Evolutionary conservation across 345 rosid species (phyloP).

Genomic region (Bretschneidera sinensis): DNA sequence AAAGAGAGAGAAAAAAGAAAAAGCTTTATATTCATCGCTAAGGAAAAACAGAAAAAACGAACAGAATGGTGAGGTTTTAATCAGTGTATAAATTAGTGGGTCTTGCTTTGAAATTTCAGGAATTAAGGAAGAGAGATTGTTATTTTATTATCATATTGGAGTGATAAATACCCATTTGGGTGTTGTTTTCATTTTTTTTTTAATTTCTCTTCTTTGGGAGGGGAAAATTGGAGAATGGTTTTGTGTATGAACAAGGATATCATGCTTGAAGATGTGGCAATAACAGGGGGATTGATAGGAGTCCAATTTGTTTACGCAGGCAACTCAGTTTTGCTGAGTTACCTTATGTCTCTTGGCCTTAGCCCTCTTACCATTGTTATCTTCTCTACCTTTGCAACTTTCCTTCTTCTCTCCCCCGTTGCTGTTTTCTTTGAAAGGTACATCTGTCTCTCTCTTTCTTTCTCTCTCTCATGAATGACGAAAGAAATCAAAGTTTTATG

Average conservation of each 20-base stretch:
- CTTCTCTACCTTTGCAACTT: slow-evolving; percentile 61
- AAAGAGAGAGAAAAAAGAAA: too few species aligned
- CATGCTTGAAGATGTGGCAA: slow-evolving; percentile 47
- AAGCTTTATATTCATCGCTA: too few species aligned
- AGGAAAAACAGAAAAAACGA: too few species aligned
- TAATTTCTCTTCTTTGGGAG: not conserved
- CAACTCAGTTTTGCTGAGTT: slow-evolving; percentile 55
- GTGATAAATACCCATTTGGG: too few species aligned
- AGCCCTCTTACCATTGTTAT: slow-evolving; percentile 59
- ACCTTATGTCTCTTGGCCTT: slow-evolving; percentile 80
- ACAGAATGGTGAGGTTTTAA: too few species aligned
- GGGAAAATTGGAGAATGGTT: slow-evolving; percentile 10
- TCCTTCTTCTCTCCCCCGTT: slow-evolving; percentile 61
- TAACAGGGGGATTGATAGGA: slow-evolving; percentile 55
- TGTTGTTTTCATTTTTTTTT: not conserved
- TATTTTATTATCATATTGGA: too few species aligned
- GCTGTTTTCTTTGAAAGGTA: slow-evolving; percentile 78
- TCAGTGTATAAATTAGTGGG: too few species aligned
- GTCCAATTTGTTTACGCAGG: slow-evolving; percentile 70
- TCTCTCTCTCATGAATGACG: not conserved
- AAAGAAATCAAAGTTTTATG: not conserved
- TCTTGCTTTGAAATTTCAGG: not conserved
- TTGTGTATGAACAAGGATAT: slow-evolving; percentile 35
- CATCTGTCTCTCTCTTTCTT: not conserved
- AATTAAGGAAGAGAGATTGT: not conserved